Conservation (phyloP, 345 rosid genomes). For the Geranium rotundifolium region DNA sequence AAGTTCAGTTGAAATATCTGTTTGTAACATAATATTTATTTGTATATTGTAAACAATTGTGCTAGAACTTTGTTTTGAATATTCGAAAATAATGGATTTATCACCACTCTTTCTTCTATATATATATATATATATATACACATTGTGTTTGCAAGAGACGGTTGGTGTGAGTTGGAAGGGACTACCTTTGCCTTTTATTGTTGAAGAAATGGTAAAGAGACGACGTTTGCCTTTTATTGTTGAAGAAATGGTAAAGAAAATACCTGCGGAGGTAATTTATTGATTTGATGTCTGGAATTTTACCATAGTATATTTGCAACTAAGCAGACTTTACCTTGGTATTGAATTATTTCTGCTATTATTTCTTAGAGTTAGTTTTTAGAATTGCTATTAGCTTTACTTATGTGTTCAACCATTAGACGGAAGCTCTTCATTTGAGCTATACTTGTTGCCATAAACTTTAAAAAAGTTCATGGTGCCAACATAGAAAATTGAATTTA, state of each 20-base stretch:
- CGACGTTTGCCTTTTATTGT: constrained; percentile 25
- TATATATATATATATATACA: too few relatives aligned
- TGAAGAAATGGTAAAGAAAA: constrained; percentile 7
- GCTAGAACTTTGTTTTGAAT: constrained; percentile 26
- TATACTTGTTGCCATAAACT: too few relatives aligned
- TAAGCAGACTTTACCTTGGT: too few relatives aligned
- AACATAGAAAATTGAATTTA: too few relatives aligned
- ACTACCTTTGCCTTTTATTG: constrained; percentile 26
- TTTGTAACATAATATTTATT: constrained; percentile 47
- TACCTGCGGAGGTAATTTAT: constrained; percentile 6
- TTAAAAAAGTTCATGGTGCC: too few relatives aligned
- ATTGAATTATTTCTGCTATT: too few relatives aligned
- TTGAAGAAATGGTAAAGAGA: constrained; percentile 1
- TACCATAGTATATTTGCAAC: too few relatives aligned
- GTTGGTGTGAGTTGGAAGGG: constrained; percentile 73
- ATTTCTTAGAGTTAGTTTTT: too few relatives aligned
- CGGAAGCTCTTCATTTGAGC: too few relatives aligned
- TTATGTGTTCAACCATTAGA: too few relatives aligned
- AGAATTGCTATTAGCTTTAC: too few relatives aligned
- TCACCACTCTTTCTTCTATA: constrained; percentile 29
- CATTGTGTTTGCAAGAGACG: constrained; percentile 89
- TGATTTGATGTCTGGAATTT: neutral
- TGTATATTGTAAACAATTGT: constrained; percentile 43
- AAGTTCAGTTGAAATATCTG: constrained; percentile 41
- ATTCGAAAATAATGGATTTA: constrained; percentile 4